Percentiles rank a stretch among this genome's conserved stretches.
Evolutionary conservation across 495 filamentous ascomycete genomes (phyloP).

Genomic region (Talaromyces nanjingensis): DNA sequence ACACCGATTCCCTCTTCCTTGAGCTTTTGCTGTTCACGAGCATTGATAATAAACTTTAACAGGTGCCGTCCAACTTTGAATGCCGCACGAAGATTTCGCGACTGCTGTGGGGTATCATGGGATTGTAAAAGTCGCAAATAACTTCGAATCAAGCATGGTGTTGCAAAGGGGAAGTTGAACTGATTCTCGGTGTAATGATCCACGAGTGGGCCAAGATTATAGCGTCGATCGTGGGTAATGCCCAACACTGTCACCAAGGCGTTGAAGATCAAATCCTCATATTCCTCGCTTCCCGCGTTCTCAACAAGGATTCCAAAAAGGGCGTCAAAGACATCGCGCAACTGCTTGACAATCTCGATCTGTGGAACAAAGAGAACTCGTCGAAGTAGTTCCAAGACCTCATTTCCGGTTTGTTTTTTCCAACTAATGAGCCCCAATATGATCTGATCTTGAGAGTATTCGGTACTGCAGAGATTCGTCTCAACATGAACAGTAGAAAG

Average conservation of each 20-base stretch:
- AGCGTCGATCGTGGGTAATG: constrained; percentile 90
- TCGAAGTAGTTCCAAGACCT: constrained; percentile 66
- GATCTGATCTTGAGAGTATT: constrained; percentile 88
- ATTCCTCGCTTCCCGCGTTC: constrained; percentile 80
- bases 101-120: constrained; percentile 69
- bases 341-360: constrained; percentile 92
- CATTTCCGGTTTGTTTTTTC: constrained; percentile 63
- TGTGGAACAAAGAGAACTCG: constrained; percentile 89
- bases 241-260: constrained; percentile 83
- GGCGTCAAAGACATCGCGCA: constrained; percentile 84
- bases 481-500: constrained; percentile 68
- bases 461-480: constrained; percentile 91
- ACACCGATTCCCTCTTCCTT: constrained; percentile 90
- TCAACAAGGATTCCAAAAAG: constrained; percentile 88
- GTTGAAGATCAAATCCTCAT: constrained; percentile 88
- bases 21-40: constrained; percentile 74
- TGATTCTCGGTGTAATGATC: constrained; percentile 83
- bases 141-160: constrained; percentile 81
- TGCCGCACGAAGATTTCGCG: constrained; percentile 78
- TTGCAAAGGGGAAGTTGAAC: constrained; percentile 92
- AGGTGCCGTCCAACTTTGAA: constrained; percentile 93
- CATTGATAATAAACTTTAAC: constrained; percentile 91
- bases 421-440: constrained; percentile 80
- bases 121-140: constrained; percentile 76
- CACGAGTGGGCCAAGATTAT: constrained; percentile 83